These are phyloP conservation scores for Oryza punctata DNA, from an alignment of 176 grass and related monocot species.

Conservation along the genomic window DNA sequence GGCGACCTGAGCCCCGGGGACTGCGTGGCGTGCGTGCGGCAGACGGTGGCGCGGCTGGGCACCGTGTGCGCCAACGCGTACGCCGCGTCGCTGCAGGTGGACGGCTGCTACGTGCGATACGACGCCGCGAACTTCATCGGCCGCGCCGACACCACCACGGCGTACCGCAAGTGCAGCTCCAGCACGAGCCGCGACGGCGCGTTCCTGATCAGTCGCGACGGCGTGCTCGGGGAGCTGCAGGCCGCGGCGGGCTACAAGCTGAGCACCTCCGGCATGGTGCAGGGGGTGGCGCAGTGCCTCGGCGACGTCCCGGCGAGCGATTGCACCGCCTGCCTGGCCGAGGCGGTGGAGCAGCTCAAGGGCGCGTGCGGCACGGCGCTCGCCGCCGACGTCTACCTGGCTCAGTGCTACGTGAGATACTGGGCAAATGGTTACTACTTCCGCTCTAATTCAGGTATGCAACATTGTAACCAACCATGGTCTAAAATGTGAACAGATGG, in stretches of 20 bases:
- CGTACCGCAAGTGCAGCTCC: conserved; percentile 70
- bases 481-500: too few relatives aligned
- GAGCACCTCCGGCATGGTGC: conserved; percentile 55
- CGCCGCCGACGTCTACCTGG: conserved; percentile 74
- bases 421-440: conserved; percentile 65
- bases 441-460: conserved; percentile 53
- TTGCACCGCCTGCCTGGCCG: conserved; percentile 63
- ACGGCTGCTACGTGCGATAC: conserved; percentile 79
- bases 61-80: conserved; percentile 56
- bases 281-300: conserved; percentile 73
- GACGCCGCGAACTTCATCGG: conserved; percentile 49
- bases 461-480: background rate
- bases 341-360: conserved; percentile 69
- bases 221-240: conserved; percentile 60
- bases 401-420: conserved; percentile 82
- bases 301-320: conserved; percentile 46
- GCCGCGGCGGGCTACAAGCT: conserved; percentile 53
- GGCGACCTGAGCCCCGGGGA: conserved; percentile 52
- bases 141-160: conserved; percentile 43
- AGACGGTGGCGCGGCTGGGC: conserved; percentile 52
- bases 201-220: conserved; percentile 59
- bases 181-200: conserved; percentile 48
- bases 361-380: conserved; percentile 54
- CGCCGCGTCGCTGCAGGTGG: conserved; percentile 71
- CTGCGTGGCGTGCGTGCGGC: conserved; percentile 65